Conservation (phyloP, 768 basidiomycete genomes). For the Gloeostereum incarnatum region DNA sequence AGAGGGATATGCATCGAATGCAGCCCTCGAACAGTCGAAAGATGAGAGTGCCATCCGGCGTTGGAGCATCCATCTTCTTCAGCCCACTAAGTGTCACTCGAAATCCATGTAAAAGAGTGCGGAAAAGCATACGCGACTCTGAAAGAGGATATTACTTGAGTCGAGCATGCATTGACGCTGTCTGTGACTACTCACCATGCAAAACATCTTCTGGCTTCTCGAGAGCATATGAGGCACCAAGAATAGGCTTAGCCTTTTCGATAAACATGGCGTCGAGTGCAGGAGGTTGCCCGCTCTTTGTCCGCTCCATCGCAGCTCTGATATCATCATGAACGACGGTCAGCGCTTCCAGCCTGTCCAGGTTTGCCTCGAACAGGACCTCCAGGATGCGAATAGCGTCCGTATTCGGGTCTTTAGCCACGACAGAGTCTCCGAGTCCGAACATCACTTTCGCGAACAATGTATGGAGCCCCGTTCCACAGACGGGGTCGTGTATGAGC, state of each 20-base stretch:
- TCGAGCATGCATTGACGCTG: background rate
- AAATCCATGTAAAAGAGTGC: conserved; percentile 83
- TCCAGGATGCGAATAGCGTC: conserved; percentile 63
- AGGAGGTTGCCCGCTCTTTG: conserved; percentile 35
- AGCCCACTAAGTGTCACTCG: conserved; percentile 69
- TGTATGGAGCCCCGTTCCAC: conserved; percentile 75
- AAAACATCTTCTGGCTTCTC: conserved; percentile 81
- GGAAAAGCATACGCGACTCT: conserved; percentile 85
- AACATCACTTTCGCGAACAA: conserved; percentile 91
- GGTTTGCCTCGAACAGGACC: conserved; percentile 71
- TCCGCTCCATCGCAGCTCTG: conserved; percentile 32
- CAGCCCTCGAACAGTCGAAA: conserved; percentile 82
- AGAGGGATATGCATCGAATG: conserved; percentile 74
- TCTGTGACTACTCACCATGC: conserved; percentile 43
- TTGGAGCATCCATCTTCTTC: conserved; percentile 69
- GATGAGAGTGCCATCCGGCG: conserved; percentile 81
- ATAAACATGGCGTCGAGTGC: conserved; percentile 54
- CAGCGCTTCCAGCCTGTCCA: conserved; percentile 81
- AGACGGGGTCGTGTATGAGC: conserved; percentile 81
- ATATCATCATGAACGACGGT: conserved; percentile 54
- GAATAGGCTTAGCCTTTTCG: conserved; percentile 81
- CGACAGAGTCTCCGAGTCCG: conserved; percentile 76
- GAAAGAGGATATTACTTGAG: conserved; percentile 7
- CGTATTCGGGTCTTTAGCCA: conserved; percentile 62
- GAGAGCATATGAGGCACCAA: conserved; percentile 63